These are phyloP conservation scores for Turnera subulata DNA, from an alignment of 345 rosid genomes.

Conservation along the genomic window DNA sequence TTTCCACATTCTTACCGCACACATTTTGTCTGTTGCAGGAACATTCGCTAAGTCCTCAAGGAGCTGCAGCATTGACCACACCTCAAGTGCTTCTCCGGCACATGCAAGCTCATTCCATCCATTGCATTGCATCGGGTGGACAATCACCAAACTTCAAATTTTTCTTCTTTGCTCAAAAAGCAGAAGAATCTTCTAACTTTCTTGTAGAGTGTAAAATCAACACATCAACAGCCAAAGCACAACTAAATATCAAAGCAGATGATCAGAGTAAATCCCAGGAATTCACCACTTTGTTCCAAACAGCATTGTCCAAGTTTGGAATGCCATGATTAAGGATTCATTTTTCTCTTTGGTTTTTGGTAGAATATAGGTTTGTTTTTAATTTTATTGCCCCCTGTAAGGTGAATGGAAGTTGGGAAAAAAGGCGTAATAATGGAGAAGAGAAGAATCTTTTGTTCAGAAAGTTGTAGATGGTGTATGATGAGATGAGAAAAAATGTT, in stretches of 20 bases:
- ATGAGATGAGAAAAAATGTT: too few relatives aligned
- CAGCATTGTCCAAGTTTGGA: constrained; percentile 68
- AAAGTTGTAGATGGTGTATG: too few relatives aligned
- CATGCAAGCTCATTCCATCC: constrained; percentile 82
- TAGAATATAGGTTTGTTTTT: background rate
- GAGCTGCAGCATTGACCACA: constrained; percentile 56
- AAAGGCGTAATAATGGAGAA: too few relatives aligned
- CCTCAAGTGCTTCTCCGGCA: constrained; percentile 76
- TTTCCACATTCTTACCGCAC: constrained; percentile 3
- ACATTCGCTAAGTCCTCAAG: constrained; percentile 56
- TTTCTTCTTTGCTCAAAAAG: constrained; percentile 92
- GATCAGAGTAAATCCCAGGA: constrained; percentile 66
- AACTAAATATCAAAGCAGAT: constrained; percentile 73
- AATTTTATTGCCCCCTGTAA: too few relatives aligned
- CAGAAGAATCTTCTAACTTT: constrained; percentile 54
- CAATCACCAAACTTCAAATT: constrained; percentile 87
- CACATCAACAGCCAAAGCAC: constrained; percentile 70
- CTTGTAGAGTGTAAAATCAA: constrained; percentile 86
- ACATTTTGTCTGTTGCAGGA: constrained; percentile 44
- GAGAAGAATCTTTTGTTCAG: too few relatives aligned
- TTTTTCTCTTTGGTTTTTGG: background rate
- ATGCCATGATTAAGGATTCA: too few relatives aligned
- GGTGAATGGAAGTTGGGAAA: too few relatives aligned
- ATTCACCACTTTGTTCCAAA: constrained; percentile 49
- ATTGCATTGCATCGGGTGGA: constrained; percentile 94